These are phyloP conservation scores for Eutrema salsugineum DNA, from an alignment of 441 rosid species.

Conservation along the genomic window DNA sequence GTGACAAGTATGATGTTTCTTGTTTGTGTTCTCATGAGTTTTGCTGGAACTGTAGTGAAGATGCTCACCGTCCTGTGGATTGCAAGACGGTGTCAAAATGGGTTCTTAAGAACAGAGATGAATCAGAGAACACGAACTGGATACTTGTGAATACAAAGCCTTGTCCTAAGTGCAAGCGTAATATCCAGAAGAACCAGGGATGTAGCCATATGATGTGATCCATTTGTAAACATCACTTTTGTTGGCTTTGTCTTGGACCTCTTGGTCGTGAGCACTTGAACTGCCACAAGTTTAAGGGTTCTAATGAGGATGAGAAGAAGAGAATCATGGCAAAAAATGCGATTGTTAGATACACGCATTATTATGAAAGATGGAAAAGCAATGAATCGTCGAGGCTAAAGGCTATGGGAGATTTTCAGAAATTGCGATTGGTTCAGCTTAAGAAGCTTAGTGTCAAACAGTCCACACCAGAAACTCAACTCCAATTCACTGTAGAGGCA, in stretches of 20 bases:
- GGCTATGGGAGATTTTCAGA: constrained; percentile 37
- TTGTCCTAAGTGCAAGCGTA: constrained; percentile 69
- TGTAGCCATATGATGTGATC: constrained; percentile 58
- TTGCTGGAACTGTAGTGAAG: constrained; percentile 66
- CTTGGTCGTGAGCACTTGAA: background rate
- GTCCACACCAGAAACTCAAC: constrained; percentile 29
- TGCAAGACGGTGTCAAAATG: constrained; percentile 58
- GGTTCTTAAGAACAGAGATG: constrained; percentile 49
- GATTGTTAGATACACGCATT: constrained; percentile 48
- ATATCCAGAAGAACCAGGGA: constrained; percentile 67
- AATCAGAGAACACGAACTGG: constrained; percentile 58
- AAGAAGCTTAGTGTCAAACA: constrained; percentile 37
- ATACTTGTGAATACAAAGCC: constrained; percentile 58
- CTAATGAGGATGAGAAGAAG: background rate
- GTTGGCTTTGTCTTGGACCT: constrained; percentile 63
- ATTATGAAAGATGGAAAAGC: constrained; percentile 61
- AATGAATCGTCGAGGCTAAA: constrained; percentile 45
- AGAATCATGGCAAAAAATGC: constrained; percentile 36
- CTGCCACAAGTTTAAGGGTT: constrained; percentile 19
- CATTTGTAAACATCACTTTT: constrained; percentile 43
- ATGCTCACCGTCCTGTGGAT: constrained; percentile 66
- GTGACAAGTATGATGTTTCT: constrained; percentile 36
- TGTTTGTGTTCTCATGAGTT: constrained; percentile 49
- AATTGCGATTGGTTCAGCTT: constrained; percentile 31
- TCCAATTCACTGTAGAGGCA: constrained; percentile 54